A percentile compares a stretch with the other conserved stretches of the same genome.
Evolutionary conservation across 352 stramenopile species (phyloP).

Genomic region (Pythium plurisporium): DNA sequence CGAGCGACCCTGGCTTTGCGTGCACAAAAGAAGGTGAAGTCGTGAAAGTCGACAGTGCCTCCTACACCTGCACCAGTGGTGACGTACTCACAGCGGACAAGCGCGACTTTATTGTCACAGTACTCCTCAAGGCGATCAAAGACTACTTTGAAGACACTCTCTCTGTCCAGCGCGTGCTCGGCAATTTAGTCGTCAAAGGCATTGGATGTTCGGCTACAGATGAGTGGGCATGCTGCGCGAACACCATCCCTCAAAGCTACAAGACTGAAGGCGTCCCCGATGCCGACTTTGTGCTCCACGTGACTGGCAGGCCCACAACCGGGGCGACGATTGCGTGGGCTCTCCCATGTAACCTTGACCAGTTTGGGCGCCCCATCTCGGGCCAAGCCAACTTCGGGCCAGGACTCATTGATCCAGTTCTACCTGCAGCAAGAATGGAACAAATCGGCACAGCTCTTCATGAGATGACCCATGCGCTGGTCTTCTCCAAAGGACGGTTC

Average conservation of each 20-base stretch:
- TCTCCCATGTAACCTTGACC: slow-evolving; percentile 74
- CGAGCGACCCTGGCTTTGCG: slow-evolving; percentile 59
- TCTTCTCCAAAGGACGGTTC: slow-evolving; percentile 68
- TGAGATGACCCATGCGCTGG: slow-evolving; percentile 80
- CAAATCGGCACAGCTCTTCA: slow-evolving; percentile 75
- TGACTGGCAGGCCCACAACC: slow-evolving; percentile 66
- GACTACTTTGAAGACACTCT: slow-evolving; percentile 57
- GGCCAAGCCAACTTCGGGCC: slow-evolving; percentile 82
- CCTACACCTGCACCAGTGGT: slow-evolving; percentile 43
- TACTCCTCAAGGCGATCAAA: slow-evolving; percentile 60
- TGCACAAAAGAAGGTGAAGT: slow-evolving; percentile 45
- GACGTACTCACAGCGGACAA: slow-evolving; percentile 68
- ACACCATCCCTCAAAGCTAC: slow-evolving; percentile 44
- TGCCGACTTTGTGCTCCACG: slow-evolving; percentile 74
- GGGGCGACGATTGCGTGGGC: slow-evolving; percentile 75
- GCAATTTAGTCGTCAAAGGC: slow-evolving; percentile 59
- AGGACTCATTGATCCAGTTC: slow-evolving; percentile 43
- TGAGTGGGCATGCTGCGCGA: slow-evolving; percentile 64
- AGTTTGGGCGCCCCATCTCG: slow-evolving; percentile 71
- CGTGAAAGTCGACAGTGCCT: slow-evolving; percentile 41
- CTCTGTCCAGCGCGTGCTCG: slow-evolving; percentile 60
- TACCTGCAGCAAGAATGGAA: slow-evolving; percentile 36
- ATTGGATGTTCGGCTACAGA: slow-evolving; percentile 37
- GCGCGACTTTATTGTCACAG: slow-evolving; percentile 58
- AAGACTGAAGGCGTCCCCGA: slow-evolving; percentile 46